These are phyloP conservation scores for Tolypocladium inflatum DNA, from an alignment of 2,329 filamentous ascomycete genomes.

Conservation along the genomic window DNA sequence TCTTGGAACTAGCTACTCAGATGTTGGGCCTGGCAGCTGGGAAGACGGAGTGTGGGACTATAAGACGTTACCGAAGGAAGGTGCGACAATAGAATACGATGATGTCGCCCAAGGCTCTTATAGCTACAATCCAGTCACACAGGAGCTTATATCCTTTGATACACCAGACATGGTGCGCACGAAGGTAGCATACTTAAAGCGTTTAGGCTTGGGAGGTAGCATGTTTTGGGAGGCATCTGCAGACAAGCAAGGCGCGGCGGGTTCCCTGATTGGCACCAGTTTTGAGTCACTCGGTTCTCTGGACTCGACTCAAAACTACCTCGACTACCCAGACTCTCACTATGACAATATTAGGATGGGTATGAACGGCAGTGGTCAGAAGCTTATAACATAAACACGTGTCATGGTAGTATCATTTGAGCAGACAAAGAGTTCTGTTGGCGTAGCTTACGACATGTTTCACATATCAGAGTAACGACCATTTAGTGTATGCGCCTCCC, in stretches of 20 bases:
- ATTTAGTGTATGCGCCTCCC: too few relatives aligned
- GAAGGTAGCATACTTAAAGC: conserved; percentile 58
- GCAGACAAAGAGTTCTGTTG: too few relatives aligned
- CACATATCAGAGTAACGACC: too few relatives aligned
- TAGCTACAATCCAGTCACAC: conserved; percentile 51
- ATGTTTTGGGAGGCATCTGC: conserved; percentile 82
- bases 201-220: conserved; percentile 55
- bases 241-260: conserved; percentile 44
- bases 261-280: conserved; percentile 47
- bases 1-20: conserved; percentile 27
- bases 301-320: conserved; percentile 36
- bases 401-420: too few relatives aligned
- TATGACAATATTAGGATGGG: conserved; percentile 39
- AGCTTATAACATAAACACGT: too few relatives aligned
- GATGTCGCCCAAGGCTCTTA: conserved; percentile 51
- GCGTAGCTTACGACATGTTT: too few relatives aligned
- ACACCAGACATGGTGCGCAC: conserved; percentile 45
- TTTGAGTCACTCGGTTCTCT: conserved; percentile 29
- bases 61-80: conserved; percentile 60
- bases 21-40: conserved; percentile 59
- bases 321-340: conserved; percentile 40
- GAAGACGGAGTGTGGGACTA: conserved; percentile 72
- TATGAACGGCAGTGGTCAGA: background rate
- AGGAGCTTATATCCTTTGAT: conserved; percentile 63
- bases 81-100: conserved; percentile 50